Conservation (phyloP, 139 green algal genomes). For the Picochlorum sp. region DNA sequence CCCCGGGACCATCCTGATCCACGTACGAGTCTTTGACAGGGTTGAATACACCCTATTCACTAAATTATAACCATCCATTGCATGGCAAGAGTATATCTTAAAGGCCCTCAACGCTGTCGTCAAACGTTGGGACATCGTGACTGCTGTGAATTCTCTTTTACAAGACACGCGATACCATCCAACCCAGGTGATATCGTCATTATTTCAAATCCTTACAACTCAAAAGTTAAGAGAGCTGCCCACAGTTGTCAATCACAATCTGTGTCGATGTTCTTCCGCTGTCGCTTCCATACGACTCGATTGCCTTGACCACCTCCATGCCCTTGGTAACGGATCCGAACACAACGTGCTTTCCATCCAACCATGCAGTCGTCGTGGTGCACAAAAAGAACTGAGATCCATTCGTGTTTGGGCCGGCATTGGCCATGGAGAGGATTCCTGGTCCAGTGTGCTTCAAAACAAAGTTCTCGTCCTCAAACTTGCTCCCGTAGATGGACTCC, state of each 20-base stretch:
- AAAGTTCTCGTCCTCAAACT: conserved; percentile 32
- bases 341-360: conserved; percentile 67
- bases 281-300: conserved; percentile 43
- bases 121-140: too few species aligned
- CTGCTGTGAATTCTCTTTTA: too few species aligned
- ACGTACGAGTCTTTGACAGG: conserved; percentile 1
- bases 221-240: conserved; percentile 39
- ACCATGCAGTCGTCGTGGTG: conserved; percentile 53
- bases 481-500: conserved; percentile 79
- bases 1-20: not conserved
- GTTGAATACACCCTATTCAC: not conserved
- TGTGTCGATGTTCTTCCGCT: conserved; percentile 37
- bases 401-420: conserved; percentile 58
- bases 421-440: conserved; percentile 40
- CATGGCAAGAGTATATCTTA: too few species aligned
- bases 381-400: conserved; percentile 64
- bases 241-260: conserved; percentile 65
- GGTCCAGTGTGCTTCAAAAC: conserved; percentile 34
- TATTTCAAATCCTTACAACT: not conserved
- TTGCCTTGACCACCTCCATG: conserved; percentile 60
- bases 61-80: too few species aligned
- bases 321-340: conserved; percentile 59
- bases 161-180: too few species aligned
- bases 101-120: too few species aligned
- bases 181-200: too few species aligned